Evolutionary conservation across 352 stramenopile species (phyloP).

Genomic region (Phytopythium ostracodes): DNA sequence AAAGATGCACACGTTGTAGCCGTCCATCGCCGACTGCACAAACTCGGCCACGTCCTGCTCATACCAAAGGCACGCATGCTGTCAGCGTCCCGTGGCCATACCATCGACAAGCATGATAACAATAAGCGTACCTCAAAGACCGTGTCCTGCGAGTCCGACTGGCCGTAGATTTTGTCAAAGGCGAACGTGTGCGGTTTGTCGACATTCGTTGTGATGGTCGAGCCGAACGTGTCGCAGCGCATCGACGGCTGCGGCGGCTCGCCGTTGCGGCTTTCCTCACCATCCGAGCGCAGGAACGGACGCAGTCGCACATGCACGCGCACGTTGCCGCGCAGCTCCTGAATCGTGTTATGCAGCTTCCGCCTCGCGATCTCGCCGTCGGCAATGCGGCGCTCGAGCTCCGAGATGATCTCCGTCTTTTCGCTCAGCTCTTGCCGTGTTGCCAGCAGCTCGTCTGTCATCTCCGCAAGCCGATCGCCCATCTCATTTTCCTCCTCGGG

Average conservation of each 20-base stretch:
- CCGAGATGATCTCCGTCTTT: constrained; percentile 54
- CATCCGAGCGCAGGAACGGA: constrained; percentile 88
- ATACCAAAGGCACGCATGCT: background rate
- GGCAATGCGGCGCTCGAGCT: constrained; percentile 57
- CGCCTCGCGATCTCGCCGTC: constrained; percentile 79
- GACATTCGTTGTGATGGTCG: constrained; percentile 65
- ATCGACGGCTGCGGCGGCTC: constrained; percentile 54
- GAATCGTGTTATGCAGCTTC: constrained; percentile 99
- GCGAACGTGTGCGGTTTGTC: constrained; percentile 89
- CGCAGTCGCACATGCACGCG: constrained; percentile 95
- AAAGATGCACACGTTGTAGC: constrained; percentile 99
- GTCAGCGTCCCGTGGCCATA: background rate
- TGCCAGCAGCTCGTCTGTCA: constrained; percentile 66
- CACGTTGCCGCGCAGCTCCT: constrained; percentile 99
- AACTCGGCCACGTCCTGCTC: constrained; percentile 80
- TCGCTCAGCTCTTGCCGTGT: constrained; percentile 61
- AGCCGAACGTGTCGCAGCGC: constrained; percentile 63
- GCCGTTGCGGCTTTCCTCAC: constrained; percentile 30
- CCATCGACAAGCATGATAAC: background rate
- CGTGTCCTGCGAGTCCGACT: constrained; percentile 92
- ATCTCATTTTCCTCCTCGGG: constrained; percentile 42
- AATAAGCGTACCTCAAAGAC: constrained; percentile 80
- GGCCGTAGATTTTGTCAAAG: constrained; percentile 98
- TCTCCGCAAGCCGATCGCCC: constrained; percentile 49
- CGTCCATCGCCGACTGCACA: constrained; percentile 93